Evolutionary conservation across 148 eudicot species (phyloP), one percentile per base, ranked within the genome.

Genomic region (Camellia japonica): DNA sequence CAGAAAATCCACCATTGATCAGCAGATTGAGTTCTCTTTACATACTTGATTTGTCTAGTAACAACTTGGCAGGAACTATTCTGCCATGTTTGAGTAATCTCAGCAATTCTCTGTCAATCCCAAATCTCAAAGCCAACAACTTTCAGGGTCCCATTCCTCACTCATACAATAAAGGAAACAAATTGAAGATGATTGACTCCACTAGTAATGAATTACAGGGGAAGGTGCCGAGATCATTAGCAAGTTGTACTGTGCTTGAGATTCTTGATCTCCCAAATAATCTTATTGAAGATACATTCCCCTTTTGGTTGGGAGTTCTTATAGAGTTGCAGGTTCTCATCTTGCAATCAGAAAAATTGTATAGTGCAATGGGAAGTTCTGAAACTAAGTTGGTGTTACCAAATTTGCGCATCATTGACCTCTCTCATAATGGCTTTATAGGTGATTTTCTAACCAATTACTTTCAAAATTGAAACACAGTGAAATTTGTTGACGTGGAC

Each of bases 241-340:
- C 38, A 30, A 30, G 38, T 30, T 30, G 38, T 30, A 30, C 38
- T 30, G 38, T 1, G 38, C 38, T 30, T 30, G 38, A 30, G 38
- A 30, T 30, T 30, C 38, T 30, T 30, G 38, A 30, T 30, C 38
- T 30, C 38, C 1, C 38, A 30, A 30, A 30, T 30, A 30, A 30
- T 30, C 38, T 30, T 30, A 30, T 30, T 30, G 38, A 30, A 30
- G 38, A 30, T 30, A 30, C 38, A 30, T 30, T 30, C 1, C 38
- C 38, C 38, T 70, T 80, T 30, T 90, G 91, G 90, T 51, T 88
- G 60, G 87, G 87, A 19, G 15, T 38, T 43, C 86, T 89, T 63
- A 85, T 82, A 12, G 56, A 81, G 7, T 64, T 89, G 85, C 74
- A 84, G 44, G 80, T 87, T 61, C 84, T 89, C 8, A 41, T 83